Percentiles rank a stretch among this genome's conserved stretches.
phyloP scores from a whole-genome alignment of 2,329 filamentous ascomycete species.

The Colletotrichum euphorbiae region DNA sequence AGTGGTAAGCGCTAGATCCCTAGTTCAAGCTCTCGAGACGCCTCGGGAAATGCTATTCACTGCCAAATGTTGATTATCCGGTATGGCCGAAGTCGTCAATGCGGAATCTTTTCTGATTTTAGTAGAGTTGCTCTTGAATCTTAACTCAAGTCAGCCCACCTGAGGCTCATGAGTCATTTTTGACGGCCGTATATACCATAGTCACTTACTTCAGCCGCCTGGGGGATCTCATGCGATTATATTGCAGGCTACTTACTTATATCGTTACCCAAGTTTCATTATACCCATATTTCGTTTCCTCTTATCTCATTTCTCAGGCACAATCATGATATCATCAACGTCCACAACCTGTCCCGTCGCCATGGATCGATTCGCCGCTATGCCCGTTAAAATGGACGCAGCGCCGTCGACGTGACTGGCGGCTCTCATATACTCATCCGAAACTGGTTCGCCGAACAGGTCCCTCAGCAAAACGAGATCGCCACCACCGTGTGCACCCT shows the following conservation, averaged over 20 bases:
- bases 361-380: slow-evolving; percentile 69
- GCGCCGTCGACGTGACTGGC: slow-evolving; percentile 71
- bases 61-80: too few relatives aligned
- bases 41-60: slow-evolving; percentile 51
- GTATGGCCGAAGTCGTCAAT: too few relatives aligned
- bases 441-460: slow-evolving; percentile 64
- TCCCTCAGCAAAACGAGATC: slow-evolving; percentile 68
- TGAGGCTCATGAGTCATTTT: too few relatives aligned
- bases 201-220: too few relatives aligned
- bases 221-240: neutral
- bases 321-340: slow-evolving; percentile 62
- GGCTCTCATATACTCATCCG: slow-evolving; percentile 65
- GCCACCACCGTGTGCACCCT: slow-evolving; percentile 70
- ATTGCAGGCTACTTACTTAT: neutral
- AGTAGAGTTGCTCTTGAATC: too few relatives aligned
- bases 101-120: too few relatives aligned
- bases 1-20: neutral
- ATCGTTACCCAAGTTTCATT: neutral
- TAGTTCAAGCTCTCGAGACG: slow-evolving; percentile 52
- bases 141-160: too few relatives aligned
- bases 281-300: too few relatives aligned
- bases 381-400: slow-evolving; percentile 68
- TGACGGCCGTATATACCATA: too few relatives aligned
- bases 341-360: slow-evolving; percentile 67
- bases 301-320: slow-evolving; percentile 43